Conservation (phyloP, 305 asterid species). For the Fraxinus greggii region DNA sequence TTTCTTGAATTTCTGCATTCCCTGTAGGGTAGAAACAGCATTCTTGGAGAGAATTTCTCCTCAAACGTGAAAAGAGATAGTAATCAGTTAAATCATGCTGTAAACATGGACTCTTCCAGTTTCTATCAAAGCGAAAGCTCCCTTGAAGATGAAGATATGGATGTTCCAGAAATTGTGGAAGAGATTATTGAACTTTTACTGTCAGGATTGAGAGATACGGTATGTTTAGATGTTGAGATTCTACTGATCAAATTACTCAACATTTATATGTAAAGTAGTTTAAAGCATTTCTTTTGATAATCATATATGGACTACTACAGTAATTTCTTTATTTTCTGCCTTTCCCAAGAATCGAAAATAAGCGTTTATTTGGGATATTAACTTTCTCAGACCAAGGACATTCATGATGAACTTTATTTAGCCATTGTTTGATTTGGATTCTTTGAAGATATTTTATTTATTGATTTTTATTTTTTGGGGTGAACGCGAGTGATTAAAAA, state of each 20-base stretch:
- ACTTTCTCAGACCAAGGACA: neutral
- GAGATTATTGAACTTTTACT: constrained; percentile 76
- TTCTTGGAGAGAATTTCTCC: constrained; percentile 58
- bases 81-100: constrained; percentile 34
- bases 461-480: neutral
- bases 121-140: constrained; percentile 44
- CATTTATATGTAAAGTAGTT: constrained; percentile 22
- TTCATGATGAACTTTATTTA: constrained; percentile 18
- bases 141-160: constrained; percentile 79
- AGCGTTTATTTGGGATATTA: neutral
- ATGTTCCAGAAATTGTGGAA: constrained; percentile 87
- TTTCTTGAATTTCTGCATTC: constrained; percentile 23
- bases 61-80: constrained; percentile 30
- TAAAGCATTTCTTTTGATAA: constrained; percentile 19
- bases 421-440: neutral
- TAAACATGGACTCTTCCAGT: constrained; percentile 33
- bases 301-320: constrained; percentile 12
- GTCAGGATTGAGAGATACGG: constrained; percentile 89
- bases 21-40: constrained; percentile 61
- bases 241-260: constrained; percentile 25
- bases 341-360: constrained; percentile 5
- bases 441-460: neutral
- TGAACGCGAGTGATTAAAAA: neutral
- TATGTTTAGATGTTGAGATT: constrained; percentile 48
- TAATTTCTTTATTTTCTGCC: neutral